These are phyloP conservation scores for Starmerella bacillaris DNA, from an alignment of 805 yeast species.

Conservation along the genomic window DNA sequence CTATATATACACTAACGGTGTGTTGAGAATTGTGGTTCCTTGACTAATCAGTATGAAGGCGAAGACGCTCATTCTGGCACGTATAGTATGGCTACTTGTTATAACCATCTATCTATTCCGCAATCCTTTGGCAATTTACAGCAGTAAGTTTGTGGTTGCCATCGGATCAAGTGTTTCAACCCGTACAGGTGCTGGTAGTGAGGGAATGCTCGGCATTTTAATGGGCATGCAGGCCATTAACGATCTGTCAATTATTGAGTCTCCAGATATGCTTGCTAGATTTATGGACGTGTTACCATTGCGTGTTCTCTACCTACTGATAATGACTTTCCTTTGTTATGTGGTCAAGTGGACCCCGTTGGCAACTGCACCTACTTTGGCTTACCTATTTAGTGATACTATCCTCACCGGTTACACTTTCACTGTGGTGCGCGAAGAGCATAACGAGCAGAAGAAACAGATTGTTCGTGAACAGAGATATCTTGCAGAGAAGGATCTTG, in stretches of 20 bases:
- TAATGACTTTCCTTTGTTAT: slow-evolving; percentile 15
- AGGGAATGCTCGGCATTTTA: slow-evolving; percentile 19
- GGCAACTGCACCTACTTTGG: slow-evolving; percentile 20
- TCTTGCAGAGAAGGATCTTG: slow-evolving; percentile 5
- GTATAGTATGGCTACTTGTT: slow-evolving; percentile 16
- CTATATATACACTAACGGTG: too few species aligned
- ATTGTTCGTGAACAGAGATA: slow-evolving; percentile 16
- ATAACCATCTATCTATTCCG: slow-evolving; percentile 19
- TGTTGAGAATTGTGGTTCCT: too few species aligned
- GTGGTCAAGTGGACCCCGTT: slow-evolving; percentile 13
- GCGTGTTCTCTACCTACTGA: slow-evolving; percentile 18
- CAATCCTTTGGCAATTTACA: slow-evolving; percentile 17
- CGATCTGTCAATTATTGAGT: slow-evolving; percentile 18
- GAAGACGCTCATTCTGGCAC: slow-evolving; percentile 6
- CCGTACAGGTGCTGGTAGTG: slow-evolving; percentile 15
- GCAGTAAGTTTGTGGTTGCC: slow-evolving; percentile 17
- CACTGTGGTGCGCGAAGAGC: slow-evolving; percentile 21
- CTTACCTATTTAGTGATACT: slow-evolving; percentile 20
- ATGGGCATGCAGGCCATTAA: slow-evolving; percentile 16
- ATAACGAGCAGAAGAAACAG: slow-evolving; percentile 19
- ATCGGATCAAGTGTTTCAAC: slow-evolving; percentile 17
- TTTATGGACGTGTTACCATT: slow-evolving; percentile 19
- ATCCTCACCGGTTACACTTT: slow-evolving; percentile 20
- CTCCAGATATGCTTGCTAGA: slow-evolving; percentile 13
- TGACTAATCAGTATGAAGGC: too few species aligned